These are phyloP conservation scores for Kuraishia hungarica DNA, from an alignment of 805 yeast species.

Conservation along the genomic window DNA sequence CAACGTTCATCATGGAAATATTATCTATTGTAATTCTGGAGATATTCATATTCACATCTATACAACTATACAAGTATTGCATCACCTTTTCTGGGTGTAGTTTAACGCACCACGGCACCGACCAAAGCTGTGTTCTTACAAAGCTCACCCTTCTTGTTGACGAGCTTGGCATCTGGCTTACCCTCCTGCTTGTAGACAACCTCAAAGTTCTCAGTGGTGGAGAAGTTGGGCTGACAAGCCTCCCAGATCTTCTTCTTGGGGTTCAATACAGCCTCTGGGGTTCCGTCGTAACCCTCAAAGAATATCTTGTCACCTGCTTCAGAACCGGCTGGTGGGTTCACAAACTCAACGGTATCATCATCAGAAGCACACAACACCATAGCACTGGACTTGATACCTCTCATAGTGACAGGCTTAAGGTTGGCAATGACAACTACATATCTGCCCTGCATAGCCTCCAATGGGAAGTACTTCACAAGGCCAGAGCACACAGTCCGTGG, in stretches of 20 bases:
- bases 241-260: slow-evolving; percentile 99
- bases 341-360: slow-evolving; percentile 76
- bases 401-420: slow-evolving; percentile 95
- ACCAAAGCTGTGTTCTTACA: slow-evolving; percentile 69
- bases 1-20: no score
- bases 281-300: slow-evolving; percentile 85
- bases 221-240: slow-evolving; percentile 83
- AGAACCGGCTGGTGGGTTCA: slow-evolving; percentile 88
- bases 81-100: neutral
- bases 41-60: neutral
- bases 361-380: slow-evolving; percentile 93
- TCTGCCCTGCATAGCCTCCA: slow-evolving; percentile 95
- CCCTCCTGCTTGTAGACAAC: slow-evolving; percentile 79
- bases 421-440: slow-evolving; percentile 88
- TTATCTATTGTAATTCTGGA: no score
- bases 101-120: slow-evolving; percentile 71
- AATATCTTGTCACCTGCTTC: slow-evolving; percentile 94
- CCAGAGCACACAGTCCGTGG: slow-evolving; percentile 99
- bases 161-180: slow-evolving; percentile 61
- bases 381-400: slow-evolving; percentile 91
- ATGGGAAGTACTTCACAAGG: slow-evolving; percentile 75
- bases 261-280: slow-evolving; percentile 86
- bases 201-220: slow-evolving; percentile 67
- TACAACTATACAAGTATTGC: neutral
- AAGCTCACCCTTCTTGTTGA: slow-evolving; percentile 69